Conservation (phyloP, 345 rosid genomes). For the Turritis glabra region DNA sequence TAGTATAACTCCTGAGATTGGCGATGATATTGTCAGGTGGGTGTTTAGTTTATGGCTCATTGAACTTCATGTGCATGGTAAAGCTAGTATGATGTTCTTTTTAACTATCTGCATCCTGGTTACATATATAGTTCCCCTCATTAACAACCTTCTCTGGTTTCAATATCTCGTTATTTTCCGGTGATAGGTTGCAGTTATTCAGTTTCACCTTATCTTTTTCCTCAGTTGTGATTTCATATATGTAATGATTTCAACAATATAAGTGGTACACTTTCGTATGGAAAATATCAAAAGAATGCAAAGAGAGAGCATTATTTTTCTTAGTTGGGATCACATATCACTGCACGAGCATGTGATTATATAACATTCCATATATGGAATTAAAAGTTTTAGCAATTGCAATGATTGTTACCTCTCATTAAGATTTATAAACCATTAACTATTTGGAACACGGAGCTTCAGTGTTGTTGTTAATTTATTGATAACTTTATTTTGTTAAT, state of each 20-base stretch:
- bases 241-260: background rate
- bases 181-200: slow-evolving; percentile 8
- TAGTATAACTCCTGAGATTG: slow-evolving; percentile 97
- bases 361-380: background rate
- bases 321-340: slow-evolving; percentile 8
- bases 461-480: slow-evolving; percentile 10
- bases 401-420: slow-evolving; percentile 10
- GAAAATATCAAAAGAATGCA: background rate
- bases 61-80: slow-evolving; percentile 16
- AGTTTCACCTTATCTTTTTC: background rate
- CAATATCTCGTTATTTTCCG: background rate
- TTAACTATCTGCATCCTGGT: slow-evolving; percentile 3
- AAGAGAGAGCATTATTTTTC: background rate
- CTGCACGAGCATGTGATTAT: background rate
- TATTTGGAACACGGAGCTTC: slow-evolving; percentile 17
- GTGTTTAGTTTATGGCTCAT: slow-evolving; percentile 30
- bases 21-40: slow-evolving; percentile 99
- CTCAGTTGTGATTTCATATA: background rate
- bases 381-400: background rate
- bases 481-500: slow-evolving; percentile 10
- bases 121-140: slow-evolving; percentile 3
- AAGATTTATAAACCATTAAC: background rate
- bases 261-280: background rate
- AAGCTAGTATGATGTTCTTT: slow-evolving; percentile 4
- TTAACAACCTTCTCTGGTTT: background rate